Percentiles rank a stretch among this genome's conserved stretches.
These are phyloP conservation scores for Spiromastix sp. DNA, from an alignment of 2,329 filamentous ascomycete species.

Conservation along the genomic window DNA sequence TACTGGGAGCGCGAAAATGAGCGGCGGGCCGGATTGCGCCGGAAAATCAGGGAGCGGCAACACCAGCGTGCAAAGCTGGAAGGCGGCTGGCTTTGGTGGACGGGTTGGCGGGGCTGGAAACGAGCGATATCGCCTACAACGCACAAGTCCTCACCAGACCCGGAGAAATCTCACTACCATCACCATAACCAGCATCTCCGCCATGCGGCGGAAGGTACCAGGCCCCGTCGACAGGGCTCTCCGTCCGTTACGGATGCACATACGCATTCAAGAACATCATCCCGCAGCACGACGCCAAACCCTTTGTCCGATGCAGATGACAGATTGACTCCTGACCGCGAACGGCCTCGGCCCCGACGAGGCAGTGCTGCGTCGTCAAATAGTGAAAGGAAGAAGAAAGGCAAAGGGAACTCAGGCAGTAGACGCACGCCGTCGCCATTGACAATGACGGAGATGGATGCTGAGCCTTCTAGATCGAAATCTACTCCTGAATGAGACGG, in stretches of 20 bases:
- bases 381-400: conserved; percentile 16
- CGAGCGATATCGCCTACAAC: too few species aligned
- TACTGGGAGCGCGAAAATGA: conserved; percentile 98
- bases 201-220: conserved; percentile 7
- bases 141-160: too few species aligned
- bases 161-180: conserved; percentile 21
- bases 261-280: conserved; percentile 33
- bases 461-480: too few species aligned
- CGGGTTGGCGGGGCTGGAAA: conserved; percentile 52
- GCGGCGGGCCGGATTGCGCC: conserved; percentile 61
- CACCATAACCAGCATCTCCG: conserved; percentile 19
- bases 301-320: conserved; percentile 24
- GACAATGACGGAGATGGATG: conserved; percentile 7
- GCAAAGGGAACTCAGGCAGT: conserved; percentile 1
- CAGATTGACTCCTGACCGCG: conserved; percentile 17
- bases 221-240: conserved; percentile 7
- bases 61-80: conserved; percentile 54
- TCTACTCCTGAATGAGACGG: too few species aligned
- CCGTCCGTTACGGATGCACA: conserved; percentile 21
- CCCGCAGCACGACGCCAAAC: conserved; percentile 28
- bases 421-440: conserved; percentile 11
- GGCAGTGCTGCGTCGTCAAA: conserved; percentile 21
- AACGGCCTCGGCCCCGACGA: conserved; percentile 23
- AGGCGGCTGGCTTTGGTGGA: conserved; percentile 77
- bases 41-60: conserved; percentile 59